Percentiles rank a stretch among this genome's conserved stretches.
These are phyloP conservation scores for Lupinus albus DNA, from an alignment of 306 rosid genomes.

Conservation along the genomic window DNA sequence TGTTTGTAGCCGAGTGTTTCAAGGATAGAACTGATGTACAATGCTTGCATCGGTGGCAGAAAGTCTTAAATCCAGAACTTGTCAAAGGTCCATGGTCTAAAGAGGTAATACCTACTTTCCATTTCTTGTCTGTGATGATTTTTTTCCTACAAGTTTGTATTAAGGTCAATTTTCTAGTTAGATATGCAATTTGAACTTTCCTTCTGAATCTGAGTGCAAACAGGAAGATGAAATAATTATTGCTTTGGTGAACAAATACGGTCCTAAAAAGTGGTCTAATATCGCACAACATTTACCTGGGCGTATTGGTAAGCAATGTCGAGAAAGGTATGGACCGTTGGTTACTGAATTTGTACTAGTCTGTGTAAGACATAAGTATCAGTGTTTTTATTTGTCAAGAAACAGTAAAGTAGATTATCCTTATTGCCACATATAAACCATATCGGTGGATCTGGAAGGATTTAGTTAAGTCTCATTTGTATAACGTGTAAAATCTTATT, in stretches of 20 bases:
- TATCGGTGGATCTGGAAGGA: conserved; percentile 6
- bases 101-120: conserved; percentile 63
- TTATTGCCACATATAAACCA: conserved; percentile 6
- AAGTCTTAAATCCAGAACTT: conserved; percentile 95
- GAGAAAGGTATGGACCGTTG: conserved; percentile 79
- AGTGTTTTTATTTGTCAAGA: conserved; percentile 27
- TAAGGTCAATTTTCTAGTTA: conserved; percentile 7
- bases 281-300: conserved; percentile 92
- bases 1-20: conserved; percentile 82
- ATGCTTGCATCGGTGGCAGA: conserved; percentile 99
- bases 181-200: conserved; percentile 31
- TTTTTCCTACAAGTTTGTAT: conserved; percentile 24
- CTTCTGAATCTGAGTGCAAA: conserved; percentile 38
- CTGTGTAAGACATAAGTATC: conserved; percentile 3
- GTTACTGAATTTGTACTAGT: conserved; percentile 11
- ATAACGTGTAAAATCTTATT: conserved; percentile 31
- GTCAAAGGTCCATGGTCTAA: conserved; percentile 99
- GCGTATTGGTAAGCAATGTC: conserved; percentile 99
- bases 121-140: conserved; percentile 22
- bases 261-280: conserved; percentile 97
- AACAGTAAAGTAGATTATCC: conserved; percentile 7
- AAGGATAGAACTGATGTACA: conserved; percentile 97
- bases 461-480: conserved; percentile 20
- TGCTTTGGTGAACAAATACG: conserved; percentile 74
- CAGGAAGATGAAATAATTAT: conserved; percentile 89